phyloP scores from a whole-genome alignment of 148 eudicot species.

The Chenopodium quinoa region DNA sequence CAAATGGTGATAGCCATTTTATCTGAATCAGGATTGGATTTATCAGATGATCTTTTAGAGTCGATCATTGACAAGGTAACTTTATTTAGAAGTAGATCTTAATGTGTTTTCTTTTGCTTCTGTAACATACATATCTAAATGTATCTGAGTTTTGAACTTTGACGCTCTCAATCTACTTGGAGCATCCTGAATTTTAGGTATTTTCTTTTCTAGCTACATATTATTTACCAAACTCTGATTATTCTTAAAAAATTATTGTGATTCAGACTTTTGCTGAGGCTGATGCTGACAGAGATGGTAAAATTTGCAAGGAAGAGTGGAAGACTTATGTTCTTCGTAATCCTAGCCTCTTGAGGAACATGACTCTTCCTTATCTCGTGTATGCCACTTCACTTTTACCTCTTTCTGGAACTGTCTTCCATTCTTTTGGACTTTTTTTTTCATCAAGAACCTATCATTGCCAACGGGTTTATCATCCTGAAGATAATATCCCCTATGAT shows the following conservation, averaged over 20 bases:
- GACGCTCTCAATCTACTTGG: neutral
- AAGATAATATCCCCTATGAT: neutral
- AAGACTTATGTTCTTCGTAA: slow-evolving; percentile 56
- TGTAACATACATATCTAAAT: neutral
- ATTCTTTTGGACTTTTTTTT: neutral
- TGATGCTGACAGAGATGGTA: slow-evolving; percentile 78
- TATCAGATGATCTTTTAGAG: slow-evolving; percentile 80
- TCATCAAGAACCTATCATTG: neutral
- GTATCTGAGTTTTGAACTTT: neutral
- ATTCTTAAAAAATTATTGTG: neutral
- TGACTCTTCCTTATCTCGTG: slow-evolving; percentile 93
- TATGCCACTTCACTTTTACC: slow-evolving; percentile 31
- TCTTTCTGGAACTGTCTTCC: neutral
- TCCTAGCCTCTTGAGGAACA: slow-evolving; percentile 75
- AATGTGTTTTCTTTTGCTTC: neutral
- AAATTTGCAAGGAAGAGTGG: slow-evolving; percentile 78
- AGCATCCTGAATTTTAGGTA: neutral
- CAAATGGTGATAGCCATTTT: slow-evolving; percentile 89
- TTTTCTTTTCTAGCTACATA: neutral
- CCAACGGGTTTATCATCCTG: neutral
- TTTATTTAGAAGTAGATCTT: neutral
- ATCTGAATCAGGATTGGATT: slow-evolving; percentile 62
- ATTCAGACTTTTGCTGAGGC: slow-evolving; percentile 90
- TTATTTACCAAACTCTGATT: neutral
- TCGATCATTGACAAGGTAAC: slow-evolving; percentile 72